Evolutionary conservation across 495 filamentous ascomycete genomes (phyloP).

Genomic region (Penicillium pulvis): DNA sequence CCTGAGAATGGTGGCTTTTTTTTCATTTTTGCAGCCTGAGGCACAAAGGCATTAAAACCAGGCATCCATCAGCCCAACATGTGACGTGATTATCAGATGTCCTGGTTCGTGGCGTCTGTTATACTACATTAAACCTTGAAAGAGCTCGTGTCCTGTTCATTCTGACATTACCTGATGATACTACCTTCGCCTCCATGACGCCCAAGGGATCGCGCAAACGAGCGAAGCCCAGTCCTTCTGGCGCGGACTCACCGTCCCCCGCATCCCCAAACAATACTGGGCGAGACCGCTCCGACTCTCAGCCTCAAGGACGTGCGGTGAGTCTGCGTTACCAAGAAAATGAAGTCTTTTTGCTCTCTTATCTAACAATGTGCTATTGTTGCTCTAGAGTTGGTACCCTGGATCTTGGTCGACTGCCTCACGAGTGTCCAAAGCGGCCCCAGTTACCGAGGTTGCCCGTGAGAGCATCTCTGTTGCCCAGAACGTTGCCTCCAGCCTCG

Average conservation of each 20-base stretch:
- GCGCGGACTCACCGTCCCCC: conserved; percentile 38
- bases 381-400: conserved; percentile 50
- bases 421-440: conserved; percentile 63
- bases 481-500: conserved; percentile 45
- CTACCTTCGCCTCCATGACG: conserved; percentile 37
- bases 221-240: conserved; percentile 59
- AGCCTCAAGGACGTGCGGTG: conserved; percentile 39
- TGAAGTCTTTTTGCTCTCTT: not conserved
- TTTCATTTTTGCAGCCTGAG: no score
- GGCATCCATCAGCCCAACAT: conserved; percentile 27
- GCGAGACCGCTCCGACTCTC: conserved; percentile 30
- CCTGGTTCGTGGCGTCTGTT: conserved; percentile 27
- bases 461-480: conserved; percentile 70
- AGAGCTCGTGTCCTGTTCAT: conserved; percentile 1
- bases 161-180: conserved; percentile 32
- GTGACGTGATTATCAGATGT: conserved; percentile 41
- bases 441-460: conserved; percentile 73
- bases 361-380: conserved; percentile 20
- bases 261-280: conserved; percentile 36
- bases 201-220: conserved; percentile 65
- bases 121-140: conserved; percentile 4
- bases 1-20: not conserved
- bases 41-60: conserved; percentile 16
- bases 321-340: conserved; percentile 16
- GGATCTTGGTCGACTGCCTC: conserved; percentile 63